These are phyloP conservation scores for Mollisiaceae sp. DNA, from an alignment of 2,329 filamentous ascomycete genomes.

Conservation along the genomic window DNA sequence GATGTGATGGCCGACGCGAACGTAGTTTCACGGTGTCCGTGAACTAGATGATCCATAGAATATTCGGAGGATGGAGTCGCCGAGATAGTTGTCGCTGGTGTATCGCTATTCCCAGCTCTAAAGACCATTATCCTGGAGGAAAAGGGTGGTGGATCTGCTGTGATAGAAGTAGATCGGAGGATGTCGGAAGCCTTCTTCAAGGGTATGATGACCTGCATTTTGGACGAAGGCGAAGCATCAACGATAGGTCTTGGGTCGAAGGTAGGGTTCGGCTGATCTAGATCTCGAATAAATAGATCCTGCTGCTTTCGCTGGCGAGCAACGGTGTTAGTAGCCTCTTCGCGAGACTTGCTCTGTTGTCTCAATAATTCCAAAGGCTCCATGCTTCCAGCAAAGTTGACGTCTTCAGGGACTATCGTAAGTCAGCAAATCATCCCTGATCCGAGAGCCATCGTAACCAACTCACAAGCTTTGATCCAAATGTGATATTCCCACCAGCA, in stretches of 20 bases:
- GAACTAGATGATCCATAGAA: neutral
- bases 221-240: neutral
- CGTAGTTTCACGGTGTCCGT: neutral
- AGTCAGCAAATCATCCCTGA: neutral
- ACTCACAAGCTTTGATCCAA: neutral
- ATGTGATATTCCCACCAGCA: slow-evolving; percentile 1
- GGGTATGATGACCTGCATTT: neutral
- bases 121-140: neutral
- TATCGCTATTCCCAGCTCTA: neutral
- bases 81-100: neutral
- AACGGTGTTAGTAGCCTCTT: neutral
- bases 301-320: neutral
- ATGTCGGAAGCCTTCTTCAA: neutral
- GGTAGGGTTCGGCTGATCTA: neutral
- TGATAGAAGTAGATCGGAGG: neutral
- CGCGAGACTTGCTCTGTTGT: neutral
- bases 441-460: neutral
- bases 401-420: neutral
- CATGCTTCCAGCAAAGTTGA: neutral
- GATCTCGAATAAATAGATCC: neutral
- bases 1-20: neutral
- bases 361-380: neutral
- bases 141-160: neutral
- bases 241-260: neutral
- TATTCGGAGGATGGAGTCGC: neutral